These are phyloP conservation scores for Russula foetens DNA, from an alignment of 768 basidiomycete species.

Conservation along the genomic window DNA sequence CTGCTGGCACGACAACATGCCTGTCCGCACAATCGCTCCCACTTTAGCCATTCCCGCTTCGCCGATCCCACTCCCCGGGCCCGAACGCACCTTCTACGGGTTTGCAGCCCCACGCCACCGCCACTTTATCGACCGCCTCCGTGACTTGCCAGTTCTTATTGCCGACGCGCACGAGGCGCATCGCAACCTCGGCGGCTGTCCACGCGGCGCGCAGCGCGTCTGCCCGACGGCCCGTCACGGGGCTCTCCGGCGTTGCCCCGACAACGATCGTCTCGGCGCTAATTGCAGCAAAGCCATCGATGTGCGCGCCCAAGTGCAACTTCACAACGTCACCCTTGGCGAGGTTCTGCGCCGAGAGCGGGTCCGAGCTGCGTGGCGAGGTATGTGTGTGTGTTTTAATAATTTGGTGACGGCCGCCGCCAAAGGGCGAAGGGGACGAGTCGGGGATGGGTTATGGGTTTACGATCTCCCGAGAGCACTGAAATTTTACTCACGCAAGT, in stretches of 20 bases:
- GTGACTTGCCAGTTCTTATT: slow-evolving; percentile 96
- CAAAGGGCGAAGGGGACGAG: no score
- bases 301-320: slow-evolving; percentile 92
- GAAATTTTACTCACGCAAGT: slow-evolving; percentile 55
- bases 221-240: slow-evolving; percentile 79
- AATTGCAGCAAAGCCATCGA: slow-evolving; percentile 94
- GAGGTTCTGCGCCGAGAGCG: slow-evolving; percentile 57
- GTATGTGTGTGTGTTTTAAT: no score
- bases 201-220: slow-evolving; percentile 93
- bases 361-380: slow-evolving; percentile 52
- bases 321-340: slow-evolving; percentile 91
- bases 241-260: slow-evolving; percentile 62
- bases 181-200: slow-evolving; percentile 85
- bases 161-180: slow-evolving; percentile 85
- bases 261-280: slow-evolving; percentile 91
- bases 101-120: slow-evolving; percentile 73
- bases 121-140: slow-evolving; percentile 68
- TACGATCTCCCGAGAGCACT: no score
- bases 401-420: no score
- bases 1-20: slow-evolving; percentile 94
- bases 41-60: not conserved
- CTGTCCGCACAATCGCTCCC: slow-evolving; percentile 32
- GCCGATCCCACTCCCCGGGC: not conserved
- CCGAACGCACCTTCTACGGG: slow-evolving; percentile 79
- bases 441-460: no score